Evolutionary conservation across 2,329 filamentous ascomycete genomes (phyloP).

Genomic region (Orbilia blumenaviensis): DNA sequence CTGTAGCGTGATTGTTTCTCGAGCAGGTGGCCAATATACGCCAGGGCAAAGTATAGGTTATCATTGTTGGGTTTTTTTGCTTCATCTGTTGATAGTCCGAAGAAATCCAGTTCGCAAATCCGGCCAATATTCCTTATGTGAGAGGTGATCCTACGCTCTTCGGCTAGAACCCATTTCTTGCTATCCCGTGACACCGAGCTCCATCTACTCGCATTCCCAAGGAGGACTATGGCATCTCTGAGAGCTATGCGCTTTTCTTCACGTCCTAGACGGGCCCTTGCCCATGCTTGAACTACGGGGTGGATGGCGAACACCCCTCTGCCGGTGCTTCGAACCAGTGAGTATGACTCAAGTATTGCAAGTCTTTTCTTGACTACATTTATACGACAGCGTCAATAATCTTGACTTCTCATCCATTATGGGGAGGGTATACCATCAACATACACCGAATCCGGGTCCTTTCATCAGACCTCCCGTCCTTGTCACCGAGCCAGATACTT

Average conservation of each 20-base stretch:
- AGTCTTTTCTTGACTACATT: constrained; percentile 18
- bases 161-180: neutral
- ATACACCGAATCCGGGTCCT: neutral
- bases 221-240: neutral
- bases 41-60: neutral
- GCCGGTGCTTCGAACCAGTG: neutral
- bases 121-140: neutral
- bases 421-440: neutral
- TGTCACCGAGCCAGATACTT: constrained; percentile 25
- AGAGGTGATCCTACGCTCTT: neutral
- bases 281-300: neutral
- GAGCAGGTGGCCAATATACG: neutral
- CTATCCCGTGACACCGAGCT: neutral
- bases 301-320: neutral
- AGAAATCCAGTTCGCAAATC: neutral
- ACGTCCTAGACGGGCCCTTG: neutral
- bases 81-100: neutral
- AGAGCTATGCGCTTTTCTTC: neutral
- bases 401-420: neutral
- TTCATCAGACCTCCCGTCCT: neutral
- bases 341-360: constrained; percentile 31
- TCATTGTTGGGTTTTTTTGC: neutral
- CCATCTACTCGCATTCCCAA: neutral
- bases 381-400: neutral
- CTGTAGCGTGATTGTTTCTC: neutral